Conservation (phyloP, 2,329 filamentous ascomycete species). For the Paramyrothecium sp. region DNA sequence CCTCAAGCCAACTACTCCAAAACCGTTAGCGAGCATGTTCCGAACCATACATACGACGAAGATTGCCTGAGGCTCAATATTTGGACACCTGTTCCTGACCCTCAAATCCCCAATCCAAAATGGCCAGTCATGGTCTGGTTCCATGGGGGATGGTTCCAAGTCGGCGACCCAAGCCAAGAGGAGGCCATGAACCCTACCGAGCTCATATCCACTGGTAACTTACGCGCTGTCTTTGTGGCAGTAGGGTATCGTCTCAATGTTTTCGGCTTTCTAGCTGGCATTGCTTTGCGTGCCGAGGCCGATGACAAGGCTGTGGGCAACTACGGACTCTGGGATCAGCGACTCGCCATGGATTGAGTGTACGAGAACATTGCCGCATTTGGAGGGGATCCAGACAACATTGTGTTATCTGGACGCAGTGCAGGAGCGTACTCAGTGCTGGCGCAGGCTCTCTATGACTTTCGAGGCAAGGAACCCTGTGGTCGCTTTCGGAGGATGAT, state of each 20-base stretch:
- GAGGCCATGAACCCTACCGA: conserved; percentile 40
- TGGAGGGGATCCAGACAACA: conserved; percentile 40
- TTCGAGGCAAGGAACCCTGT: conserved; percentile 12
- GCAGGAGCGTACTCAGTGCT: conserved; percentile 42
- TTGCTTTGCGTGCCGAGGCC: conserved; percentile 28
- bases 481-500: conserved; percentile 32
- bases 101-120: conserved; percentile 10
- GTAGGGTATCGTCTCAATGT: conserved; percentile 44
- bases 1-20: conserved; percentile 32
- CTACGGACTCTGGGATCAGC: conserved; percentile 46
- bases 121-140: conserved; percentile 32
- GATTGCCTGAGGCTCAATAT: conserved; percentile 46
- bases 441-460: conserved; percentile 37
- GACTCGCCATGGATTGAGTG: conserved; percentile 49
- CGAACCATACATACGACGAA: conserved; percentile 30
- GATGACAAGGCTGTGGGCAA: conserved; percentile 25
- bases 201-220: conserved; percentile 28
- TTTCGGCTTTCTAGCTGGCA: conserved; percentile 46
- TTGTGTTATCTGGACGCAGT: conserved; percentile 41
- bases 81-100: conserved; percentile 35
- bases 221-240: conserved; percentile 39
- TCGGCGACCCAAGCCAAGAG: conserved; percentile 42
- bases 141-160: conserved; percentile 45
- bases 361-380: conserved; percentile 44
- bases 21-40: conserved; percentile 20